These are phyloP conservation scores for Misopates orontium DNA, from an alignment of 257 asterid genomes.

Conservation along the genomic window DNA sequence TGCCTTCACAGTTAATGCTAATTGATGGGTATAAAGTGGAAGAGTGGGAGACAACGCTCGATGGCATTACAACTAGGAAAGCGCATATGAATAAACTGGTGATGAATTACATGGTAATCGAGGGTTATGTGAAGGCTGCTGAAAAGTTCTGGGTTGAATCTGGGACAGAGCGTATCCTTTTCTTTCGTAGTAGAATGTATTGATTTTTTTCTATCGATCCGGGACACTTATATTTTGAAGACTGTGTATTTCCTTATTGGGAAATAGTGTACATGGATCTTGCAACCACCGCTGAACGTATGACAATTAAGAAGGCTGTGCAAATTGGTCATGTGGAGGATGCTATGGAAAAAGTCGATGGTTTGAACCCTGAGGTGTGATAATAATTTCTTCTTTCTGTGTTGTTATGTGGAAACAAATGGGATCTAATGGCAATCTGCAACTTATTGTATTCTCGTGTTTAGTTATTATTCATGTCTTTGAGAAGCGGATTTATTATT, in stretches of 20 bases:
- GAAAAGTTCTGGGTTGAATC: conserved; percentile 75
- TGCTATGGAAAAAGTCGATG: conserved; percentile 92
- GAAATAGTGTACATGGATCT: conserved; percentile 82
- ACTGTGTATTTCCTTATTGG: conserved; percentile 9
- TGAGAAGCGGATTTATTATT: no score
- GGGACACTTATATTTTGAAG: not conserved
- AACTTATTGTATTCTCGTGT: no score
- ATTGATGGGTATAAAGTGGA: conserved; percentile 52
- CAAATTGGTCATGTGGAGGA: conserved; percentile 86
- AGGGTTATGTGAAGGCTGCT: conserved; percentile 84
- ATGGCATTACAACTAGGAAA: conserved; percentile 54
- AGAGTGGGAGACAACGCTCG: conserved; percentile 79
- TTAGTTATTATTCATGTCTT: no score
- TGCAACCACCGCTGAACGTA: conserved; percentile 77
- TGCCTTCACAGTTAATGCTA: conserved; percentile 55
- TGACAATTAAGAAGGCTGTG: conserved; percentile 92
- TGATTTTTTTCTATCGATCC: not conserved
- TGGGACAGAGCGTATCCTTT: conserved; percentile 88
- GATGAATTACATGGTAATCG: conserved; percentile 82
- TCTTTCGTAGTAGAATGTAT: no score
- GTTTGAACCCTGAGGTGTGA: conserved; percentile 87
- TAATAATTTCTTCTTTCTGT: not conserved
- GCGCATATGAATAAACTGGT: conserved; percentile 81
- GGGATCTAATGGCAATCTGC: no score
- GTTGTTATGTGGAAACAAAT: not conserved